These are phyloP conservation scores for Stipa capillata DNA, from an alignment of 176 grass and related monocot species.

Conservation along the genomic window DNA sequence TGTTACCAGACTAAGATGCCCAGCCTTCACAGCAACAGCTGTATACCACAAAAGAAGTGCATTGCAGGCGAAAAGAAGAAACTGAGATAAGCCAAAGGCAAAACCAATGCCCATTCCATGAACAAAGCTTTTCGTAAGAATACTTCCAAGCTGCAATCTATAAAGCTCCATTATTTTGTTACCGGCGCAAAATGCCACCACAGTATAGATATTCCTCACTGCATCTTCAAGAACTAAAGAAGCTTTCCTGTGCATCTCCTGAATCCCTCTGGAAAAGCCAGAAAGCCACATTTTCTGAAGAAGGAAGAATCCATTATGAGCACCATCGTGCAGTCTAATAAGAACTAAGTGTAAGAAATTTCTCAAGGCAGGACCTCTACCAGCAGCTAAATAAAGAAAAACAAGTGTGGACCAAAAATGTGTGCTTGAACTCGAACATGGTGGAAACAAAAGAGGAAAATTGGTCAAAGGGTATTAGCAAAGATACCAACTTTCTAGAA, in stretches of 20 bases:
- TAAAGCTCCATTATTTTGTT: slow-evolving; percentile 99
- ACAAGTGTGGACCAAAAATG: background rate
- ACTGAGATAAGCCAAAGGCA: slow-evolving; percentile 92
- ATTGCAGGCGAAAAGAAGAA: slow-evolving; percentile 96
- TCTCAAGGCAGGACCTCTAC: background rate
- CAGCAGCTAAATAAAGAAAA: background rate
- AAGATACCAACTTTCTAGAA: background rate
- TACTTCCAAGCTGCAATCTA: slow-evolving; percentile 72
- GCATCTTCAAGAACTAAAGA: slow-evolving; percentile 96
- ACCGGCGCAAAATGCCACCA: slow-evolving; percentile 93
- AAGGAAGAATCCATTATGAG: slow-evolving; percentile 15
- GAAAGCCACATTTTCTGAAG: slow-evolving; percentile 98
- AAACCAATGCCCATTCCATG: slow-evolving; percentile 89
- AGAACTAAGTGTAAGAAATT: background rate
- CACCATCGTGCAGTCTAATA: background rate
- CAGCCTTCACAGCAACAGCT: slow-evolving; percentile 51
- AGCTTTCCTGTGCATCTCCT: slow-evolving; percentile 96
- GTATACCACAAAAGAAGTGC: slow-evolving; percentile 94
- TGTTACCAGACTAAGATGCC: slow-evolving; percentile 55
- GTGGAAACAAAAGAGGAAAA: background rate
- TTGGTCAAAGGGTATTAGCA: background rate
- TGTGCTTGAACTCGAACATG: background rate
- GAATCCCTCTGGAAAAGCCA: slow-evolving; percentile 96
- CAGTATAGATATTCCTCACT: slow-evolving; percentile 97
- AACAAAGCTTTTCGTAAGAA: slow-evolving; percentile 79